These are phyloP conservation scores for Exobasidium rhododendri DNA, from an alignment of 1,284 basidiomycete genomes.

Conservation along the genomic window DNA sequence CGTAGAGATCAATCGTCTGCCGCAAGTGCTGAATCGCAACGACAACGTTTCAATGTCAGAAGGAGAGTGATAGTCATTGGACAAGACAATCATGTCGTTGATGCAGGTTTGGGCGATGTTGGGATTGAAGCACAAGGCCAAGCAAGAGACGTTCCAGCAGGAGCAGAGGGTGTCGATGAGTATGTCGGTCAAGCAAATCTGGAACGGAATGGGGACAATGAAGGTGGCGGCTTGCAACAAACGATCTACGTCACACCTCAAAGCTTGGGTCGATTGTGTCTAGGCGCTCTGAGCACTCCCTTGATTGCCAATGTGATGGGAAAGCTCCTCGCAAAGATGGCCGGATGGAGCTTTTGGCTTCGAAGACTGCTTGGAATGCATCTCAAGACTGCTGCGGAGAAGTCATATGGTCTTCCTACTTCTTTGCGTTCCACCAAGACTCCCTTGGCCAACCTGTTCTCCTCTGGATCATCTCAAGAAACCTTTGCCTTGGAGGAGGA, in stretches of 20 bases:
- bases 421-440: background rate
- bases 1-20: constrained; percentile 1
- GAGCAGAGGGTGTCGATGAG: constrained; percentile 17
- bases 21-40: background rate
- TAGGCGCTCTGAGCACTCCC: constrained; percentile 41
- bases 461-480: background rate
- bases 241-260: constrained; percentile 37
- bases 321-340: constrained; percentile 7
- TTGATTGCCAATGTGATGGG: constrained; percentile 40
- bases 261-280: constrained; percentile 32
- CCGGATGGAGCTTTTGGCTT: constrained; percentile 12
- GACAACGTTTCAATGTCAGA: background rate
- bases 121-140: constrained; percentile 9
- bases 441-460: constrained; percentile 1
- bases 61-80: constrained; percentile 32
- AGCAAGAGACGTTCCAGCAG: constrained; percentile 10
- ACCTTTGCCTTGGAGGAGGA: background rate
- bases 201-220: constrained; percentile 13
- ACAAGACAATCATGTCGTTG: constrained; percentile 21
- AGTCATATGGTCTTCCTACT: background rate
- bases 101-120: constrained; percentile 18
- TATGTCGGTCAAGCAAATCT: constrained; percentile 10
- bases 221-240: constrained; percentile 16
- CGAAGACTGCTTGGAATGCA: constrained; percentile 22
- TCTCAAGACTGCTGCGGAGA: background rate